A percentile compares a stretch with the other conserved stretches of the same genome.
These are phyloP conservation scores for Diutina pseudorugosa DNA, from an alignment of 1,139 yeast genomes.

Conservation along the genomic window DNA sequence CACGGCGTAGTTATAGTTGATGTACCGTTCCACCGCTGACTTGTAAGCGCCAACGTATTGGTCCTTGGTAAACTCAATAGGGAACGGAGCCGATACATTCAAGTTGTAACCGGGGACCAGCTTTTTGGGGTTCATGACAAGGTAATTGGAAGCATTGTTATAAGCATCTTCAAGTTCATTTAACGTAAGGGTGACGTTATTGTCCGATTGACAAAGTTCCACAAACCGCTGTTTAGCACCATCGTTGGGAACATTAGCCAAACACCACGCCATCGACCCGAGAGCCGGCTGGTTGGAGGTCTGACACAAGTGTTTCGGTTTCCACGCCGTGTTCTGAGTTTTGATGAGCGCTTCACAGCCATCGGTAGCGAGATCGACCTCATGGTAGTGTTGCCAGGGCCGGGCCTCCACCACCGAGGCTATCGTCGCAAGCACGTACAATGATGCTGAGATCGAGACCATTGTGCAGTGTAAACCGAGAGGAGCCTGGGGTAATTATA, in stretches of 20 bases:
- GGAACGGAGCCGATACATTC: background rate
- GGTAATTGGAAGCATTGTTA: slow-evolving; percentile 23
- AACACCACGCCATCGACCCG: slow-evolving; percentile 27
- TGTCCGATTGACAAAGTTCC: slow-evolving; percentile 12
- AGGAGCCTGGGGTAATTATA: background rate
- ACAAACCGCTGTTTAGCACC: slow-evolving; percentile 14
- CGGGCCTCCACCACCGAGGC: background rate
- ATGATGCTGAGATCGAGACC: background rate
- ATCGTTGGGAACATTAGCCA: slow-evolving; percentile 15
- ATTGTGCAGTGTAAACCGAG: too few relatives aligned
- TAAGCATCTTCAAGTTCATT: slow-evolving; percentile 19
- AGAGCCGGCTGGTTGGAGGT: slow-evolving; percentile 19
- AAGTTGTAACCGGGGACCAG: background rate
- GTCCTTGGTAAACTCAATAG: background rate
- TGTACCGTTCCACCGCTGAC: background rate
- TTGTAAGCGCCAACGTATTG: background rate
- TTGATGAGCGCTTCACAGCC: background rate
- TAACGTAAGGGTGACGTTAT: slow-evolving; percentile 15
- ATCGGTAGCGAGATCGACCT: background rate
- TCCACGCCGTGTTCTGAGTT: slow-evolving; percentile 2
- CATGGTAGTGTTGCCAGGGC: background rate
- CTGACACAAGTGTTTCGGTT: slow-evolving; percentile 1
- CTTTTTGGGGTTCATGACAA: slow-evolving; percentile 14
- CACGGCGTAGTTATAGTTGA: slow-evolving; percentile 22
- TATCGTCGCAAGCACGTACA: background rate